Base-by-base conservation (phyloP, 202 grass and related monocot species). In the Brachypodium distachyon region DNA sequence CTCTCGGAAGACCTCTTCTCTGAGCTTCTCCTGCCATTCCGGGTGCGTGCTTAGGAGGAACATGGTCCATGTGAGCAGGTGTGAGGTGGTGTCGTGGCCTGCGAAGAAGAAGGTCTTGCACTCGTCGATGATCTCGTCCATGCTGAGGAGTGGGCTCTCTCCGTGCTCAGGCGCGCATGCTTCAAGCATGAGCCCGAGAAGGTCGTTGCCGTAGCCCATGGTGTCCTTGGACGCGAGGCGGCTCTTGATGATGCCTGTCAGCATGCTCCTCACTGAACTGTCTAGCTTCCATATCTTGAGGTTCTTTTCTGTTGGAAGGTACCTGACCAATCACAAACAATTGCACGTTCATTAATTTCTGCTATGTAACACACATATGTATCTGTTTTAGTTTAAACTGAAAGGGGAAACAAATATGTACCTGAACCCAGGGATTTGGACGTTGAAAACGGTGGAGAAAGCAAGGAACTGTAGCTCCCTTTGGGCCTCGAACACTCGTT, bases 61-160 rank as follows among this genome's bases (percentile, higher is more conserved):
- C 4, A 70, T 55, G 33, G 69, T 70, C 90, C 86, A 89, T 0
- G 83, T 83, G 33, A 92, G 80, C 0, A 89, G 47, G 42, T 89
- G 86, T 1, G 87, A 93, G 51, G 87, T 94, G 57, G 91, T 94
- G 48, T 88, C 91, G 6, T 93, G 87, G 1, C 91, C 88, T 0
- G 85, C 85, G 26, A 84, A 81, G 80, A 93, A 93, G 80, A 89
- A 89, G 9, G 83, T 93, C 77, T 93, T 93, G 83, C 90, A 91
- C 70, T 93, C 91, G 12, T 70, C 87, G 28, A 93, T 81, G 79
- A 93, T 93, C 79, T 94, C 88, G 19, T 89, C 88, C 76, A 89
- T 91, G n/a, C 26, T 86, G 4, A 91, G 32, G 0, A 18, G 0
- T 4, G 59, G 81, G 0, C 3, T 77, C 10, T 85, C 19, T 1